These are phyloP conservation scores for Claviceps humidiphila DNA, from an alignment of 2,329 filamentous ascomycete species.

Conservation along the genomic window DNA sequence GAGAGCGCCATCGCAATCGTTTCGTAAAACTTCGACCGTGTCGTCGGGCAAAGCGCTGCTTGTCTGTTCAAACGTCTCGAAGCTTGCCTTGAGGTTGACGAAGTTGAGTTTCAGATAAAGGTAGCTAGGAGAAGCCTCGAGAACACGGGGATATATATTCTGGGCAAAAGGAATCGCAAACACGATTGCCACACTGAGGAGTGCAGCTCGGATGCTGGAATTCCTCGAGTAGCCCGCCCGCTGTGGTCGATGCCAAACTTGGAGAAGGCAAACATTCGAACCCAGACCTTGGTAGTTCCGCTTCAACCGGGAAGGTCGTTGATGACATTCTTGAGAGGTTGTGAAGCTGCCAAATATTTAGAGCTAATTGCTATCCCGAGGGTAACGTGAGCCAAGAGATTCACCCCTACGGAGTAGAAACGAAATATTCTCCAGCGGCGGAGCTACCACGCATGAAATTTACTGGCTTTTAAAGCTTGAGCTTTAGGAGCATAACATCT, in stretches of 20 bases:
- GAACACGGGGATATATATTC: slow-evolving; percentile 86
- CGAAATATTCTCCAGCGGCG: background rate
- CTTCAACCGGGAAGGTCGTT: slow-evolving; percentile 75
- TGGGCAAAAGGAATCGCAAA: slow-evolving; percentile 88
- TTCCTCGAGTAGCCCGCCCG: slow-evolving; percentile 72
- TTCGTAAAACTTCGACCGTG: slow-evolving; percentile 75
- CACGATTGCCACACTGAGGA: slow-evolving; percentile 86
- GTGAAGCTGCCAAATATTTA: slow-evolving; percentile 29
- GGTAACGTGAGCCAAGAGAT: background rate
- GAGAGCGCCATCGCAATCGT: slow-evolving; percentile 87
- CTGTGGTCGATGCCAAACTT: slow-evolving; percentile 80
- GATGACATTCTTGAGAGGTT: slow-evolving; percentile 74
- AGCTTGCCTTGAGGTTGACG: slow-evolving; percentile 83
- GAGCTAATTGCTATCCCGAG: background rate
- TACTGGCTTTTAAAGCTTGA: background rate
- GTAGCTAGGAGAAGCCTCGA: slow-evolving; percentile 82
- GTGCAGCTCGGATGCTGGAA: slow-evolving; percentile 88
- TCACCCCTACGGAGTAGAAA: background rate
- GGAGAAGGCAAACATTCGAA: slow-evolving; percentile 70
- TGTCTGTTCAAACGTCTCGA: slow-evolving; percentile 82
- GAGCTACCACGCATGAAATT: background rate
- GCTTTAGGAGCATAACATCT: too few species aligned
- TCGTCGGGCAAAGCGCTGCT: slow-evolving; percentile 78
- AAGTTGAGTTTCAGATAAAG: slow-evolving; percentile 89
- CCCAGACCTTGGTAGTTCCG: slow-evolving; percentile 81